Conservation (phyloP, 2,329 filamentous ascomycete genomes). For the Golovinomyces cichoracearum region DNA sequence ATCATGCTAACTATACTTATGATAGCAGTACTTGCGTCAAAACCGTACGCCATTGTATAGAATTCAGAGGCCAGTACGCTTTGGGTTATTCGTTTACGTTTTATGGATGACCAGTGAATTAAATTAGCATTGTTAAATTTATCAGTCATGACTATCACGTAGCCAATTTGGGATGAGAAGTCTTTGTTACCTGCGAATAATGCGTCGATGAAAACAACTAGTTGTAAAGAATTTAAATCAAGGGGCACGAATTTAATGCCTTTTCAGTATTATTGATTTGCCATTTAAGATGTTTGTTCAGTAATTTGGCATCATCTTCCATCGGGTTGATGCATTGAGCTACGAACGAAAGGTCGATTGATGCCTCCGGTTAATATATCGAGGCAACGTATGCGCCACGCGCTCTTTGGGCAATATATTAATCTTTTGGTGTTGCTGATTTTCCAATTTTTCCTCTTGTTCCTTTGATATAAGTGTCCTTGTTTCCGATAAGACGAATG, state of each 20-base stretch:
- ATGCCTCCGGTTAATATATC: constrained; percentile 1
- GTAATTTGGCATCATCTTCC: background rate
- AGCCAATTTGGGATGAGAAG: constrained; percentile 1
- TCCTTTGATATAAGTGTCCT: background rate
- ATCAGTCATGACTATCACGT: background rate
- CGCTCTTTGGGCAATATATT: background rate
- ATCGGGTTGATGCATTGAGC: background rate
- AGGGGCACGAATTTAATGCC: background rate
- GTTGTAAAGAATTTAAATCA: background rate
- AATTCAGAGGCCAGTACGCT: background rate
- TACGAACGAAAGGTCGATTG: constrained; percentile 3
- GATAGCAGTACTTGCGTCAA: background rate
- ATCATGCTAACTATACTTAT: background rate
- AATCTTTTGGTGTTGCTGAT: background rate
- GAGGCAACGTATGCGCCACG: background rate
- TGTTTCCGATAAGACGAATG: background rate
- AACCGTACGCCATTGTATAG: background rate
- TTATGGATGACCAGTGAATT: constrained; percentile 1
- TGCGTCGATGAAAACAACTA: background rate
- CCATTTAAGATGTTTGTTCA: background rate
- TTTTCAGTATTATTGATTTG: background rate
- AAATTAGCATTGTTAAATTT: background rate
- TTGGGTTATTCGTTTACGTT: background rate
- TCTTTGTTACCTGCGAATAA: background rate
- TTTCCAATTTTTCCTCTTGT: background rate